Evolutionary conservation across 1,139 yeast genomes (phyloP).

Genomic region (Insectozyma bohioensis): DNA sequence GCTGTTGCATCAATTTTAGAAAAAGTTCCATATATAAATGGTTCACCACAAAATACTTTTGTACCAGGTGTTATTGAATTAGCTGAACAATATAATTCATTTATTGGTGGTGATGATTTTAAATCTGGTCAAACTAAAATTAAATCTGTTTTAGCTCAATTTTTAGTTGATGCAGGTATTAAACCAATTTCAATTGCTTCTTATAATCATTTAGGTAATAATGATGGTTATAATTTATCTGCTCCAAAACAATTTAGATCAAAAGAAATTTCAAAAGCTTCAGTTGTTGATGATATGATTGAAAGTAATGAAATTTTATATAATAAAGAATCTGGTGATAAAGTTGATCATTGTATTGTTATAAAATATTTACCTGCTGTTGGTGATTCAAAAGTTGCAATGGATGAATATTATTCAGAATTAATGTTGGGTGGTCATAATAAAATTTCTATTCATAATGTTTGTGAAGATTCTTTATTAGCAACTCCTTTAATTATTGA

Average conservation of each 20-base stretch:
- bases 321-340: constrained; percentile 75
- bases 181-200: constrained; percentile 93
- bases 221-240: constrained; percentile 90
- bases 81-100: constrained; percentile 73
- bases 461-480: constrained; percentile 91
- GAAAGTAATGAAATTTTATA: constrained; percentile 85
- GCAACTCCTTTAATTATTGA: constrained; percentile 96
- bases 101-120: constrained; percentile 97
- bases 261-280: constrained; percentile 89
- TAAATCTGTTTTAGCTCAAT: constrained; percentile 93
- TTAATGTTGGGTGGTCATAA: constrained; percentile 98
- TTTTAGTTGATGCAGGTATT: constrained; percentile 95
- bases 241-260: constrained; percentile 94
- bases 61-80: constrained; percentile 93
- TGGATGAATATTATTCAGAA: constrained; percentile 97
- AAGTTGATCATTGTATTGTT: constrained; percentile 92
- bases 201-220: constrained; percentile 94
- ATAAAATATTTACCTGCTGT: constrained; percentile 93
- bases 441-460: constrained; percentile 89
- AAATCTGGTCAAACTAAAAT: constrained; percentile 96
- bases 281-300: constrained; percentile 93
- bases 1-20: constrained; percentile 93
- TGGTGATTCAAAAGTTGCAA: constrained; percentile 95
- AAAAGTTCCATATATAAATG: constrained; percentile 86
- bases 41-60: constrained; percentile 96